Conservation (phyloP, 306 rosid species). For the Crataegus laevigata region DNA sequence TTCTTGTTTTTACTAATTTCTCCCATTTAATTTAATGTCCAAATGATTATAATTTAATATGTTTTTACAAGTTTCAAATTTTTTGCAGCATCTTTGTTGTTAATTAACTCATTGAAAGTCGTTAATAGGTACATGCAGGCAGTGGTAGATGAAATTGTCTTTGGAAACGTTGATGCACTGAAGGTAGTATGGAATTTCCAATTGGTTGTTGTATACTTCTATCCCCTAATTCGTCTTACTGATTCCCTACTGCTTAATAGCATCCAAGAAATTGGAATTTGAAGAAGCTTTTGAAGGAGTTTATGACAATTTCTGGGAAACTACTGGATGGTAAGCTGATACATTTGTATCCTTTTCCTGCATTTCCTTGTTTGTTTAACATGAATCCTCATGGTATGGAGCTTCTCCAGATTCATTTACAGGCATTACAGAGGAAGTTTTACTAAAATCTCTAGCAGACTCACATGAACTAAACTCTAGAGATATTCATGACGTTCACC, state of each 20-base stretch:
- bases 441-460: constrained; percentile 53
- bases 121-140: constrained; percentile 91
- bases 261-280: constrained; percentile 80
- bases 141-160: constrained; percentile 82
- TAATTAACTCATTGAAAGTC: constrained; percentile 5
- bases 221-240: constrained; percentile 18
- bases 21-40: not conserved
- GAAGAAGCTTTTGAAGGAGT: constrained; percentile 74
- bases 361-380: constrained; percentile 18
- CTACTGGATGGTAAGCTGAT: constrained; percentile 65
- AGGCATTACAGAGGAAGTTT: constrained; percentile 53
- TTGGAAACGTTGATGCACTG: constrained; percentile 52
- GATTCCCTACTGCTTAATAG: constrained; percentile 37
- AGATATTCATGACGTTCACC: constrained; percentile 49
- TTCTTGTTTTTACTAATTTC: not conserved
- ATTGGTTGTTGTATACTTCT: constrained; percentile 1
- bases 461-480: constrained; percentile 37
- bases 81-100: not conserved
- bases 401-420: constrained; percentile 54
- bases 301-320: constrained; percentile 52
- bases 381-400: constrained; percentile 23
- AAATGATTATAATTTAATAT: not conserved
- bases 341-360: constrained; percentile 4
- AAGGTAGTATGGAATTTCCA: constrained; percentile 43
- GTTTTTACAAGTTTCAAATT: not conserved